Evolutionary conservation across 352 stramenopile genomes (phyloP).

Genomic region (Phytophthora lateralis): DNA sequence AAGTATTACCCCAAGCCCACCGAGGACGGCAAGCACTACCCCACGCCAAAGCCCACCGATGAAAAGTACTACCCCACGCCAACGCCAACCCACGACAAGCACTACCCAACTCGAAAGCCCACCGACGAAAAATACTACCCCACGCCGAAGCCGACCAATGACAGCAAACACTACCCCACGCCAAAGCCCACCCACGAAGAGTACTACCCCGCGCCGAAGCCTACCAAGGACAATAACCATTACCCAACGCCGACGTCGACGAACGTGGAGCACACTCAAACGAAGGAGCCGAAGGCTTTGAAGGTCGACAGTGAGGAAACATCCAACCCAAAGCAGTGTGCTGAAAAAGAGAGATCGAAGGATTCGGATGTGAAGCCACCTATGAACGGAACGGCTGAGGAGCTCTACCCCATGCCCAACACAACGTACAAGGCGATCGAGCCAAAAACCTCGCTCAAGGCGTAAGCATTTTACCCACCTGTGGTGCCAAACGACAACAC

Average conservation of each 20-base stretch:
- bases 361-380: constrained; percentile 14
- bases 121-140: constrained; percentile 1
- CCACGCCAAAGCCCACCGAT: constrained; percentile 8
- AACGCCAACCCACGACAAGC: constrained; percentile 5
- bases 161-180: constrained; percentile 5
- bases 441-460: constrained; percentile 7
- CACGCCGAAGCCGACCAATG: neutral
- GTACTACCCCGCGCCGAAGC: constrained; percentile 8
- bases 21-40: constrained; percentile 6
- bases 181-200: constrained; percentile 7
- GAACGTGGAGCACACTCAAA: neutral
- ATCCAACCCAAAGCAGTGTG: neutral
- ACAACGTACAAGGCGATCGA: constrained; percentile 32
- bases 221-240: constrained; percentile 6
- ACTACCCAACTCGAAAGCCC: constrained; percentile 3
- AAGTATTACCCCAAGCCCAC: constrained; percentile 1
- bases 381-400: constrained; percentile 19
- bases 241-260: constrained; percentile 3
- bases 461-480: constrained; percentile 1
- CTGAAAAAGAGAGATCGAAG: neutral
- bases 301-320: constrained; percentile 1
- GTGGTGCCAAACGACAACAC: neutral
- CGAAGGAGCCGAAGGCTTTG: neutral
- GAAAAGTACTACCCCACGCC: constrained; percentile 9
- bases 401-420: constrained; percentile 29